Evolutionary conservation across 768 basidiomycete genomes (phyloP).

Genomic region (Termitomyces sp.): DNA sequence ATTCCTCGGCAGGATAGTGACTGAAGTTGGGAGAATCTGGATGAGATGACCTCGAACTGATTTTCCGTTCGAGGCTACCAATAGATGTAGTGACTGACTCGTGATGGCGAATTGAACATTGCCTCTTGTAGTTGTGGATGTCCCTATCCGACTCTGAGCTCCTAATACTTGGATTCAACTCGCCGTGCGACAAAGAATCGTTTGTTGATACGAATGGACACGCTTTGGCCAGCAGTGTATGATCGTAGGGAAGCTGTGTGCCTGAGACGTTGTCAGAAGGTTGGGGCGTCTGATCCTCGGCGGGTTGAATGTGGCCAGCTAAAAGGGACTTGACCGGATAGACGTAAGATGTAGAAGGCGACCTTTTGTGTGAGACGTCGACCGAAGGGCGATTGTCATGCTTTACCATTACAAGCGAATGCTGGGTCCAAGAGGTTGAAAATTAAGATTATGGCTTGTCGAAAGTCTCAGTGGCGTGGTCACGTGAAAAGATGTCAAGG

Average conservation of each 20-base stretch:
- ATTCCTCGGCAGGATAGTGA: slow-evolving; percentile 24
- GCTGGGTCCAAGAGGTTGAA: not conserved
- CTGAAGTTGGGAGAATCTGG: slow-evolving; percentile 21
- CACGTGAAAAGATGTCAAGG: slow-evolving; percentile 2
- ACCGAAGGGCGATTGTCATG: not conserved
- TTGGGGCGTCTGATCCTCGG: slow-evolving; percentile 5
- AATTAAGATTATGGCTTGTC: not conserved
- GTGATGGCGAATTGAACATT: not conserved
- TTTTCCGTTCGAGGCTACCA: not conserved
- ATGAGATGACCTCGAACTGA: not conserved
- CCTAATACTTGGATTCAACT: slow-evolving; percentile 6
- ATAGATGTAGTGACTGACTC: not conserved
- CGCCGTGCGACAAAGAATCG: not conserved
- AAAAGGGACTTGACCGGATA: slow-evolving; percentile 38
- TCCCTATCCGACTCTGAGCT: slow-evolving; percentile 1
- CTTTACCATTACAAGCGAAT: not conserved
- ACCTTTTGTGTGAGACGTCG: not conserved
- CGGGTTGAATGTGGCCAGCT: slow-evolving; percentile 28
- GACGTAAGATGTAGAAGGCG: slow-evolving; percentile 21
- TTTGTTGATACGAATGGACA: not conserved
- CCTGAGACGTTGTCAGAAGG: not conserved
- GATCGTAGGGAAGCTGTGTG: not conserved
- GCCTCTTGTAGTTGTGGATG: not conserved
- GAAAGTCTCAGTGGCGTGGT: slow-evolving; percentile 8
- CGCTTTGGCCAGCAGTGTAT: not conserved